A percentile compares a stretch with the other conserved stretches of the same genome.
These are phyloP conservation scores for Pseudogymnoascus sp. DNA, from an alignment of 2,329 filamentous ascomycete species.

Conservation along the genomic window DNA sequence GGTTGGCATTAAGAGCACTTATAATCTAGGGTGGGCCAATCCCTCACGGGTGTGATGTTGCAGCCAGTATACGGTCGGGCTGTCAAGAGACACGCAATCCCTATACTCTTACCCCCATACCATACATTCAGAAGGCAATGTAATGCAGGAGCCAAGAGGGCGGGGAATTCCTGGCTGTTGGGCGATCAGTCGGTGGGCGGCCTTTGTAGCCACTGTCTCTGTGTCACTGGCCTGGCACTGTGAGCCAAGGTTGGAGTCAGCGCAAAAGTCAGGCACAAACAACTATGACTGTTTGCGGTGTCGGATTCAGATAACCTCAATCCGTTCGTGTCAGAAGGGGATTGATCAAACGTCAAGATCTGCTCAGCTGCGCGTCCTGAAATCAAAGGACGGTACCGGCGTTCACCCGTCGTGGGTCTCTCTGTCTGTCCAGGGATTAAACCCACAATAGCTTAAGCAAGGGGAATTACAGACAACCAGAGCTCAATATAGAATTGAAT, in stretches of 20 bases:
- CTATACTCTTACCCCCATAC: not conserved
- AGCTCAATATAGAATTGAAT: not conserved
- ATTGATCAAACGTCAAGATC: constrained; percentile 1
- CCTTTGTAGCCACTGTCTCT: not conserved
- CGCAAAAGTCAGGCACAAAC: not conserved
- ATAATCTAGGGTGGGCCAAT: not conserved
- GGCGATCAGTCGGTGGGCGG: not conserved
- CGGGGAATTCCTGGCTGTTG: not conserved
- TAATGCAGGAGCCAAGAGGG: not conserved
- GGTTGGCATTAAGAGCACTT: constrained; percentile 3
- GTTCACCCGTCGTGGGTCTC: constrained; percentile 1
- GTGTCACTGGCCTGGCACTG: not conserved
- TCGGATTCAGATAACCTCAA: not conserved
- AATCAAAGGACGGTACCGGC: not conserved
- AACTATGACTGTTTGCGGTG: not conserved
- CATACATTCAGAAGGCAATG: not conserved
- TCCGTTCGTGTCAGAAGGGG: not conserved
- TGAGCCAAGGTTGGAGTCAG: not conserved
- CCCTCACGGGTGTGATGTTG: constrained; percentile 4
- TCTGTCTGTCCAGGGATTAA: not conserved
- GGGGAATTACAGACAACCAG: not conserved
- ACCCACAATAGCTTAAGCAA: constrained; percentile 1
- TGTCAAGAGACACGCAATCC: constrained; percentile 2
- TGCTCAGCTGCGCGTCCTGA: not conserved
- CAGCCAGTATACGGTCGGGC: not conserved